Conservation (phyloP, 1,139 yeast genomes). For the Petasospora fabianii region DNA sequence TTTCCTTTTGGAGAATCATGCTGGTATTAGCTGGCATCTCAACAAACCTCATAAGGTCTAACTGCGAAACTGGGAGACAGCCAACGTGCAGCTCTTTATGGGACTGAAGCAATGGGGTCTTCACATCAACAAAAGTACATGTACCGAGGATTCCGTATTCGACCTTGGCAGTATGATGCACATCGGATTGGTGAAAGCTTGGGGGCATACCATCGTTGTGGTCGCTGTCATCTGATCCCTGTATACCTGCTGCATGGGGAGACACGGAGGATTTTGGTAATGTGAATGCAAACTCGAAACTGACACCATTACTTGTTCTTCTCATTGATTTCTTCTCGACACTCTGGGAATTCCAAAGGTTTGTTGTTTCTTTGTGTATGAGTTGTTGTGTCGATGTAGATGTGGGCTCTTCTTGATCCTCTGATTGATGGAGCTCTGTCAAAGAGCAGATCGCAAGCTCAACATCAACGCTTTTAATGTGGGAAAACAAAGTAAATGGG, state of each 20-base stretch:
- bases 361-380: background rate
- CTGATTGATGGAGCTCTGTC: background rate
- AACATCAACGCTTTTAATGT: conserved; percentile 2
- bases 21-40: conserved; percentile 5
- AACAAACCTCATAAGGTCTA: conserved; percentile 1
- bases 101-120: background rate
- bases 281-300: background rate
- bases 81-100: background rate
- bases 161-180: background rate
- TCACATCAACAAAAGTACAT: background rate
- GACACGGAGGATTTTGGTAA: background rate
- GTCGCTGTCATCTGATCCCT: too few relatives aligned
- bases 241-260: too few relatives aligned
- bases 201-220: background rate
- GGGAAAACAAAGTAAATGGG: background rate
- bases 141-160: conserved; percentile 2
- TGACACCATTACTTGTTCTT: background rate
- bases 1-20: conserved; percentile 1
- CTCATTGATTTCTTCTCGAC: background rate
- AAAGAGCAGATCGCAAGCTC: conserved; percentile 3
- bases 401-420: background rate
- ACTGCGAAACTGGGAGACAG: background rate
- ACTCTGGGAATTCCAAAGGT: background rate
- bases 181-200: conserved; percentile 1
- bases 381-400: background rate